phyloP scores from a whole-genome alignment of 768 basidiomycete genomes.

The Termitomyces sp. region DNA sequence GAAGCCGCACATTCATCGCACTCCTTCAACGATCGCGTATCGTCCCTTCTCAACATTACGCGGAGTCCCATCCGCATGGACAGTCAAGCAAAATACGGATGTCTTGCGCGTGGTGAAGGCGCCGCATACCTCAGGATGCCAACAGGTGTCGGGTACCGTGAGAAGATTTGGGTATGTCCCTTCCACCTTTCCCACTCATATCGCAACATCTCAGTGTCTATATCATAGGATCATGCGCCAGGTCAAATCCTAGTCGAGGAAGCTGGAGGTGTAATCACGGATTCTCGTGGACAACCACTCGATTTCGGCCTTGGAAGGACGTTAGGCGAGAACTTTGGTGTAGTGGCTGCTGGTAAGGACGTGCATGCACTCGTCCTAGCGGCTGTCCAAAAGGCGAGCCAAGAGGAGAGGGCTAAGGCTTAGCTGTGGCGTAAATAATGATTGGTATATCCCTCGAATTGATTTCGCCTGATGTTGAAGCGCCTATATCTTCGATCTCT shows the following conservation, averaged over 20 bases:
- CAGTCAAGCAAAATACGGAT: conserved; percentile 92
- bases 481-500: not conserved
- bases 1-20: conserved; percentile 93
- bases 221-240: conserved; percentile 78
- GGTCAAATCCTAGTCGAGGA: conserved; percentile 83
- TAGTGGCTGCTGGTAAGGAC: conserved; percentile 76
- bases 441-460: no score
- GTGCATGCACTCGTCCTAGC: conserved; percentile 65
- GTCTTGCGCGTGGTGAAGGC: conserved; percentile 82
- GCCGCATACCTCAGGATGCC: conserved; percentile 80
- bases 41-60: conserved; percentile 59
- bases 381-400: conserved; percentile 61
- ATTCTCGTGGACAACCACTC: conserved; percentile 72
- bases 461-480: not conserved
- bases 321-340: conserved; percentile 80
- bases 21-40: conserved; percentile 72
- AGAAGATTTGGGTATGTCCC: conserved; percentile 89
- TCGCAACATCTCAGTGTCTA: not conserved
- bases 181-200: not conserved
- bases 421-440: not conserved
- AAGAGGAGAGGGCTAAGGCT: conserved; percentile 27
- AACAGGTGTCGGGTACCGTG: conserved; percentile 69
- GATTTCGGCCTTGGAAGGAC: conserved; percentile 87
- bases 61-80: conserved; percentile 80
- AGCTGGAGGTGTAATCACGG: conserved; percentile 84